These are phyloP conservation scores for Fusarium mexicanum DNA, from an alignment of 2,329 filamentous ascomycete species.

Conservation along the genomic window DNA sequence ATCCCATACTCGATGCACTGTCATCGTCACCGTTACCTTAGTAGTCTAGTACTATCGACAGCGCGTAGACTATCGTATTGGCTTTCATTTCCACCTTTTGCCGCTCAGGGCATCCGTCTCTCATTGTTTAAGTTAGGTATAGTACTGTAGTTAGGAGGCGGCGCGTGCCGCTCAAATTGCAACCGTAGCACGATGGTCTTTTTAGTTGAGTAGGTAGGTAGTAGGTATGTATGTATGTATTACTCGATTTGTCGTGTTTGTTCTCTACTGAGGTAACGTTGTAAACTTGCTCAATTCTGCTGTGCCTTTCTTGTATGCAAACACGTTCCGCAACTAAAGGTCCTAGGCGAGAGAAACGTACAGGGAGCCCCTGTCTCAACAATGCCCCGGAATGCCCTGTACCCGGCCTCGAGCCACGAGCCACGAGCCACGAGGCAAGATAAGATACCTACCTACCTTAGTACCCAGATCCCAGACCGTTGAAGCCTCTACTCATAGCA, in stretches of 20 bases:
- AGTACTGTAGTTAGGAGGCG: neutral
- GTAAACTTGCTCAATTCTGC: neutral
- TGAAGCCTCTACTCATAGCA: constrained; percentile 6
- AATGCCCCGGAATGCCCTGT: constrained; percentile 29
- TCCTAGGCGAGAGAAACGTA: constrained; percentile 1
- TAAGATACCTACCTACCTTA: neutral
- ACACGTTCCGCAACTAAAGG: neutral
- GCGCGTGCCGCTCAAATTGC: constrained; percentile 1
- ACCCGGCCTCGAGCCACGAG: constrained; percentile 31
- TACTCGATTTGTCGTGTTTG: neutral
- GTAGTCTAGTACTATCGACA: neutral
- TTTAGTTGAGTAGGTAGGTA: neutral
- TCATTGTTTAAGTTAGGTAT: neutral
- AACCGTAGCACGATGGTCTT: constrained; percentile 2
- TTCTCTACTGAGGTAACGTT: neutral
- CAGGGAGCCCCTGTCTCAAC: constrained; percentile 23
- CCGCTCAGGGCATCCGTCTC: neutral
- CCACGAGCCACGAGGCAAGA: constrained; percentile 39
- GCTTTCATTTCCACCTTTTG: neutral
- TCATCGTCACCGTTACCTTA: neutral
- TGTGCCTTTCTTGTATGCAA: neutral
- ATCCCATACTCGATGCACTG: neutral
- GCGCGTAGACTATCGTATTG: neutral
- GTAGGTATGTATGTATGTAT: neutral
- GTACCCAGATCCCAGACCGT: constrained; percentile 7